Evolutionary conservation across 805 yeast genomes (phyloP).

Genomic region (Zygosaccharomyces bisporus): DNA sequence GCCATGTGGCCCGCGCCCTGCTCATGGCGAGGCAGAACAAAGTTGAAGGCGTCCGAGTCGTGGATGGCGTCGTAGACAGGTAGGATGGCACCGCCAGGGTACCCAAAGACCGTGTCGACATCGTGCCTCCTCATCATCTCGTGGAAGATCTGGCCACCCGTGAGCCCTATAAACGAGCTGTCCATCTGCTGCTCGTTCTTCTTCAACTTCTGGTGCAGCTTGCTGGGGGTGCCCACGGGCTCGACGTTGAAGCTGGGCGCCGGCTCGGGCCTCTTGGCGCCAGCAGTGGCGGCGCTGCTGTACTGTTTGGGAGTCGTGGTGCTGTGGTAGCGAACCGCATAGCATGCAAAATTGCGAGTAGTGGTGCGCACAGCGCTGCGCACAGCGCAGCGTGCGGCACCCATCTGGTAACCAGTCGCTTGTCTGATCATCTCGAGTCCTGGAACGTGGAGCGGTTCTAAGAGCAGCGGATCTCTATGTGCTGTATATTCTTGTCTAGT

Average conservation of each 20-base stretch:
- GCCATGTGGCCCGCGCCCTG: conserved; percentile 99
- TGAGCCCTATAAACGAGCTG: conserved; percentile 86
- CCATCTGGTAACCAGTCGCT: conserved; percentile 18
- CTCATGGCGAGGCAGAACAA: conserved; percentile 93
- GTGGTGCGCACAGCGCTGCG: conserved; percentile 6
- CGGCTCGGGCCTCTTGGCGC: conserved; percentile 33
- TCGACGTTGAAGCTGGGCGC: conserved; percentile 37
- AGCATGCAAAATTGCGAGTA: conserved; percentile 2
- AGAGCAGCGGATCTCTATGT: too few species aligned
- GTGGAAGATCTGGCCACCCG: conserved; percentile 98
- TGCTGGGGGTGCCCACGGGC: conserved; percentile 16
- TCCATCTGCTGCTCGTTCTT: conserved; percentile 45
- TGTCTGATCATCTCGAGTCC: conserved; percentile 23
- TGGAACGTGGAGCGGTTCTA: background rate
- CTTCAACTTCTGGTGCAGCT: conserved; percentile 12
- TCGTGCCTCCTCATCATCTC: conserved; percentile 97
- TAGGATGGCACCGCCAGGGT: conserved; percentile 98
- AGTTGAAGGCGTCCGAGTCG: conserved; percentile 82
- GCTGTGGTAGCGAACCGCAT: conserved; percentile 11
- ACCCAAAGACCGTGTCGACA: conserved; percentile 94
- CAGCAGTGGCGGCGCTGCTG: conserved; percentile 18
- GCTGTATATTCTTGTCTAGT: too few species aligned
- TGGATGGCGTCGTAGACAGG: conserved; percentile 97
- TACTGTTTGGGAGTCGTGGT: conserved; percentile 10
- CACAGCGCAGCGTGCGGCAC: conserved; percentile 17